Evolutionary conservation across 345 rosid species (phyloP).

Genomic region (Eucalyptus viminalis): DNA sequence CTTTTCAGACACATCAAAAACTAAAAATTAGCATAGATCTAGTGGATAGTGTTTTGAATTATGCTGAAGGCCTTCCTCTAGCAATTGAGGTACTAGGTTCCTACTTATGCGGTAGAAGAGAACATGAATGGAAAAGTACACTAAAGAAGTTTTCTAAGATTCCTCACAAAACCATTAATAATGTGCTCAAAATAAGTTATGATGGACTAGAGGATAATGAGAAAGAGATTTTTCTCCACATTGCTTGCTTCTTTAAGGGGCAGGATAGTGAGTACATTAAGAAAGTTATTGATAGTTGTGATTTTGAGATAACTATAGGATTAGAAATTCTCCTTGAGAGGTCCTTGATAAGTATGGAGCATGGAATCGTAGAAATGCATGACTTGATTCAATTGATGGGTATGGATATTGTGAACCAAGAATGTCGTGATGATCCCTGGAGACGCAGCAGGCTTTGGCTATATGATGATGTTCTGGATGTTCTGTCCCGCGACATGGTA

Average conservation of each 20-base stretch:
- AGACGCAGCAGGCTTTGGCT: background rate
- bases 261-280: rapidly evolving
- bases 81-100: background rate
- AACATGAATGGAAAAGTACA: background rate
- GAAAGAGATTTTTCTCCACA: background rate
- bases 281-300: background rate
- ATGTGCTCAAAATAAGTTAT: background rate
- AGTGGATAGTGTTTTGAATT: background rate
- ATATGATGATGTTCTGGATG: background rate
- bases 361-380: background rate
- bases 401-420: background rate
- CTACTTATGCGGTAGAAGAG: background rate
- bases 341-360: background rate
- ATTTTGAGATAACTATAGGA: background rate
- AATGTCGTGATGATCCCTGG: background rate
- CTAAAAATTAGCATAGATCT: background rate
- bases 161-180: background rate
- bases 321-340: too few relatives aligned
- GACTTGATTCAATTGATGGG: background rate
- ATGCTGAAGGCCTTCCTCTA: background rate
- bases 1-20: background rate
- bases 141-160: background rate
- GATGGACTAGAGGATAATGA: background rate
- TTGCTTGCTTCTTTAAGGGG: background rate
- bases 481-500: background rate